phyloP scores from a whole-genome alignment of 345 rosid species.

The Linum trigynum region DNA sequence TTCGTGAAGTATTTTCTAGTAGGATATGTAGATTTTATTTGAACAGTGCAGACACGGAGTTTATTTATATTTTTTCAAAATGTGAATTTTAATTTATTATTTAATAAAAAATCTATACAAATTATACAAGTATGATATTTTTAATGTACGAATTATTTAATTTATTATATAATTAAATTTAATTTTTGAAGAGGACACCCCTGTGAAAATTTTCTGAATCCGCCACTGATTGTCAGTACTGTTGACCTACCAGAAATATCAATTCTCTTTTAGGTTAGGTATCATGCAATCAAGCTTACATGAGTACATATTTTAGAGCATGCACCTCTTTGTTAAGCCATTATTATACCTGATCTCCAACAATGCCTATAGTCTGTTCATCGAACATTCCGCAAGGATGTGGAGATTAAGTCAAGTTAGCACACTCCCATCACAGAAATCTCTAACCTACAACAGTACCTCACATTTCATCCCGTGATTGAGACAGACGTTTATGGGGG shows the following conservation, averaged over 20 bases:
- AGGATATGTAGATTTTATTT: too few relatives aligned
- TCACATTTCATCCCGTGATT: constrained; percentile 50
- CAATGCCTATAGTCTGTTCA: constrained; percentile 22
- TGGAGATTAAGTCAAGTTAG: constrained; percentile 5
- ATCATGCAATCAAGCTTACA: neutral
- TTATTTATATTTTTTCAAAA: too few relatives aligned
- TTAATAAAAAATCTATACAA: too few relatives aligned
- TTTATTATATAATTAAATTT: too few relatives aligned
- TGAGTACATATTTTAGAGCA: neutral
- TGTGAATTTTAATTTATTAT: too few relatives aligned
- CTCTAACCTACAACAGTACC: constrained; percentile 3
- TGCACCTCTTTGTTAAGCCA: neutral
- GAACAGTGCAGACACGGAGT: too few relatives aligned
- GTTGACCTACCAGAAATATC: constrained; percentile 29
- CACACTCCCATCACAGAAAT: constrained; percentile 4
- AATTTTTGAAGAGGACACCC: too few relatives aligned
- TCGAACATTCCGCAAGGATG: constrained; percentile 28
- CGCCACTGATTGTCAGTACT: constrained; percentile 27
- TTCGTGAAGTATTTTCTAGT: too few relatives aligned
- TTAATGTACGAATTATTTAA: too few relatives aligned
- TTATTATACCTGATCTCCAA: constrained; percentile 36
- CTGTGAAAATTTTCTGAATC: too few relatives aligned
- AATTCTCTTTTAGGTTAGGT: constrained; percentile 10
- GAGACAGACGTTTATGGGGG: constrained; percentile 50
- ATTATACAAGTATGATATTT: too few relatives aligned